These are phyloP conservation scores for Cutaneotrichosporon sp. DNA, from an alignment of 1,284 basidiomycete genomes.

Conservation along the genomic window DNA sequence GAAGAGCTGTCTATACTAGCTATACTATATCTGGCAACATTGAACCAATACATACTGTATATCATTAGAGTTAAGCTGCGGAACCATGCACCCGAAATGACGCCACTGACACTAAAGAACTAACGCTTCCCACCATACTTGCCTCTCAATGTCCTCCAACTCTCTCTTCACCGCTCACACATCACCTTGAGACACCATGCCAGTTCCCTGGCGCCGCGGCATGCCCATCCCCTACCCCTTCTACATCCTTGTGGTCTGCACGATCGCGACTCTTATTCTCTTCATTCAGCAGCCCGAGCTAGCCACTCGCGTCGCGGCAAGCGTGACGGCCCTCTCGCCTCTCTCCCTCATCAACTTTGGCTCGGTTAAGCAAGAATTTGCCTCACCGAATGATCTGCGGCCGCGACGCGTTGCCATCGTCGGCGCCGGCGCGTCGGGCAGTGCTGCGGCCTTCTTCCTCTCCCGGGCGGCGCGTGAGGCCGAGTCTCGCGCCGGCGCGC, in stretches of 20 bases:
- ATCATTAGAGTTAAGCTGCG: not conserved
- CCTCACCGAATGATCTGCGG: not conserved
- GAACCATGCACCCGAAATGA: constrained; percentile 7
- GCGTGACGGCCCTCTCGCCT: not conserved
- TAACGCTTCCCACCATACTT: not conserved
- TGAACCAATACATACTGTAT: no score
- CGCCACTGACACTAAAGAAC: not conserved
- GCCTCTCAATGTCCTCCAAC: not conserved
- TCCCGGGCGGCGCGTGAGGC: constrained; percentile 60
- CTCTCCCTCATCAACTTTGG: not conserved
- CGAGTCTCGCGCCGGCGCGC: constrained; percentile 61
- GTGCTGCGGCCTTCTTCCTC: constrained; percentile 83
- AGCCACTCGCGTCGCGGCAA: not conserved
- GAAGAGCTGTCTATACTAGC: not conserved
- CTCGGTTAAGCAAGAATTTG: not conserved
- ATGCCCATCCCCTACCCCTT: not conserved
- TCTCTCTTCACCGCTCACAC: not conserved
- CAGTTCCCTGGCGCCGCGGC: not conserved
- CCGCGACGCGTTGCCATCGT: constrained; percentile 67
- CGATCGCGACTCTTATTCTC: constrained; percentile 3
- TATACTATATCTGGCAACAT: not conserved
- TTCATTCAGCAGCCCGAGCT: constrained; percentile 8
- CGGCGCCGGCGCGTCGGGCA: constrained; percentile 82
- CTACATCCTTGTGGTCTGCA: constrained; percentile 2
- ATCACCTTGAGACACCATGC: not conserved